Evolutionary conservation across 805 yeast species (phyloP).

Genomic region (Kodamaea kaohsiungensis): DNA sequence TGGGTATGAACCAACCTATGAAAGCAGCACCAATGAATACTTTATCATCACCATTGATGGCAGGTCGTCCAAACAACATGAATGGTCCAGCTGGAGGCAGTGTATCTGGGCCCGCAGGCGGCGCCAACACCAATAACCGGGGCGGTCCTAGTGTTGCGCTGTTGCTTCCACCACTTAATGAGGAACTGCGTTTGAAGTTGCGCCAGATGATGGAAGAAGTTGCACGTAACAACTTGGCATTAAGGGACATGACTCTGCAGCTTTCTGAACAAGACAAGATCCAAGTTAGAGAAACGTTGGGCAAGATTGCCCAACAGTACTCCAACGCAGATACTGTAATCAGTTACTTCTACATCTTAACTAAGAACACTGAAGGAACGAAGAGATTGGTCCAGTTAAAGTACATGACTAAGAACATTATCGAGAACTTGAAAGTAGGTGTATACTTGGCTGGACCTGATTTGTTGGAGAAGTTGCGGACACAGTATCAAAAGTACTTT

Average conservation of each 20-base stretch:
- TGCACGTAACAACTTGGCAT: conserved; percentile 60
- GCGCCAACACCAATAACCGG: not conserved
- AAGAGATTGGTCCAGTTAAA: conserved; percentile 76
- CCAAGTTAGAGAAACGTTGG: conserved; percentile 55
- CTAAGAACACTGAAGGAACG: conserved; percentile 75
- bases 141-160: conserved; percentile 8
- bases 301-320: conserved; percentile 57
- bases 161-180: conserved; percentile 44
- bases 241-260: conserved; percentile 64
- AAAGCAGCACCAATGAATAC: conserved; percentile 16
- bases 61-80: conserved; percentile 4
- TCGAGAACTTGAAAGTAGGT: conserved; percentile 66
- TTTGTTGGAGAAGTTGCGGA: conserved; percentile 65
- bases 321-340: conserved; percentile 72
- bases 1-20: conserved; percentile 13
- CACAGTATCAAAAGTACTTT: conserved; percentile 73
- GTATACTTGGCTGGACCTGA: conserved; percentile 72
- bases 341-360: conserved; percentile 74
- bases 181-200: conserved; percentile 62
- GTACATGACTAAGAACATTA: conserved; percentile 72
- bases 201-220: conserved; percentile 70
- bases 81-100: not conserved
- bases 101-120: not conserved
- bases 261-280: conserved; percentile 66
- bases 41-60: conserved; percentile 21